These are phyloP conservation scores for Pyrus communis DNA, from an alignment of 306 rosid species.

Conservation along the genomic window DNA sequence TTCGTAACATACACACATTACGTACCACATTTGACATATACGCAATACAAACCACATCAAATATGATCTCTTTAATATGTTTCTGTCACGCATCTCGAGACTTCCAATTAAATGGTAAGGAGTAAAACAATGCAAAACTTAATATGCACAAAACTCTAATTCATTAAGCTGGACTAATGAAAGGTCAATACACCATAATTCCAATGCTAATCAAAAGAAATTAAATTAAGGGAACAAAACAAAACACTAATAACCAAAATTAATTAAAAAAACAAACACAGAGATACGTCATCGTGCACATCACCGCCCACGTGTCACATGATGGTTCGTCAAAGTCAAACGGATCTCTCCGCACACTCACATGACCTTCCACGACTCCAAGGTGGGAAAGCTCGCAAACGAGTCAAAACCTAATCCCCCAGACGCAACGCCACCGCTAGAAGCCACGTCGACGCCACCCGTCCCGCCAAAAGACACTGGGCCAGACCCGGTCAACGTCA, in stretches of 20 bases:
- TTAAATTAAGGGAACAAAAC: neutral
- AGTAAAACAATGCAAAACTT: neutral
- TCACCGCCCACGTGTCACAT: neutral
- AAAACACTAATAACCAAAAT: neutral
- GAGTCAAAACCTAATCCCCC: constrained; percentile 58
- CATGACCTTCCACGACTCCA: constrained; percentile 92
- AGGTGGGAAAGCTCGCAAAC: constrained; percentile 68
- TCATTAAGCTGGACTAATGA: neutral
- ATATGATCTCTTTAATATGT: too few species aligned
- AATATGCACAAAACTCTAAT: neutral
- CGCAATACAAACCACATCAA: too few species aligned
- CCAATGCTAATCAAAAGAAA: too few species aligned
- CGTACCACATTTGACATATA: too few species aligned
- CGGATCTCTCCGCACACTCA: neutral
- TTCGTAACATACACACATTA: too few species aligned
- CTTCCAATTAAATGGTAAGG: neutral
- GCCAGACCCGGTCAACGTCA: constrained; percentile 25
- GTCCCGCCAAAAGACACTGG: constrained; percentile 13
- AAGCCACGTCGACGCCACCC: neutral
- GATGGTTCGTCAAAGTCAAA: neutral
- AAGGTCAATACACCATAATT: neutral
- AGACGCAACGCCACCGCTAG: constrained; percentile 13
- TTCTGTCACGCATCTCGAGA: neutral
- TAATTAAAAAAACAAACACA: neutral
- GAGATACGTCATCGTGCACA: neutral